Conservation (phyloP, 495 filamentous ascomycete genomes). For the Neurospora sp. region DNA sequence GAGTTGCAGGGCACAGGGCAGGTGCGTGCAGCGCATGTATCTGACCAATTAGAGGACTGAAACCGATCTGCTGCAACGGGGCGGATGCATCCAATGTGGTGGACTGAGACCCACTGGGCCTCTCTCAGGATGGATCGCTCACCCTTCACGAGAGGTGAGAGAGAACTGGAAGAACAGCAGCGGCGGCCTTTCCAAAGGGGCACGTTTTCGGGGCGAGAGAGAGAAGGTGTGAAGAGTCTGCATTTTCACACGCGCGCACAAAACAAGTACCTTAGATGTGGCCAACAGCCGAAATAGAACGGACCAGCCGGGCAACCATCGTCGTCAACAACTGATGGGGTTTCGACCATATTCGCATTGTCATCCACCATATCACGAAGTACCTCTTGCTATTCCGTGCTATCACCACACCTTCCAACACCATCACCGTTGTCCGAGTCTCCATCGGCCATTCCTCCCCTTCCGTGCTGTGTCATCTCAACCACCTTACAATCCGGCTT, state of each 20-base stretch:
- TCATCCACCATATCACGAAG: not conserved
- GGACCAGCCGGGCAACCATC: constrained; percentile 16
- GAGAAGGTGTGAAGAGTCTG: constrained; percentile 10
- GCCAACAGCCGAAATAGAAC: constrained; percentile 21
- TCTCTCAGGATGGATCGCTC: constrained; percentile 19
- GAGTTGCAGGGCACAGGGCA: not conserved
- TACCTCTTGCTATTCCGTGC: not conserved
- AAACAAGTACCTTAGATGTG: constrained; percentile 20
- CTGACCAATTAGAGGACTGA: not conserved
- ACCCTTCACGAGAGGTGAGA: constrained; percentile 24
- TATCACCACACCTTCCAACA: not conserved
- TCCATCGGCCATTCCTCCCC: not conserved
- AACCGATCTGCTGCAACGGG: constrained; percentile 18
- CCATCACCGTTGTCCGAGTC: not conserved
- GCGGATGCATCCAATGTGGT: constrained; percentile 2
- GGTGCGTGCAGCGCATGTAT: not conserved
- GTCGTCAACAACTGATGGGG: not conserved
- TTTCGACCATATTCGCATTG: not conserved
- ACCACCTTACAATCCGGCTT: not conserved
- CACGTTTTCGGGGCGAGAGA: no score
- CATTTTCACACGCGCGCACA: constrained; percentile 14
- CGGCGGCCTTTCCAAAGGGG: no score
- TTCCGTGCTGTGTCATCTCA: not conserved
- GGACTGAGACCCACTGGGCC: constrained; percentile 4
- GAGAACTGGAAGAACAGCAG: constrained; percentile 2